Evolutionary conservation across 345 rosid species (phyloP).

Genomic region (Populus pruinosa): DNA sequence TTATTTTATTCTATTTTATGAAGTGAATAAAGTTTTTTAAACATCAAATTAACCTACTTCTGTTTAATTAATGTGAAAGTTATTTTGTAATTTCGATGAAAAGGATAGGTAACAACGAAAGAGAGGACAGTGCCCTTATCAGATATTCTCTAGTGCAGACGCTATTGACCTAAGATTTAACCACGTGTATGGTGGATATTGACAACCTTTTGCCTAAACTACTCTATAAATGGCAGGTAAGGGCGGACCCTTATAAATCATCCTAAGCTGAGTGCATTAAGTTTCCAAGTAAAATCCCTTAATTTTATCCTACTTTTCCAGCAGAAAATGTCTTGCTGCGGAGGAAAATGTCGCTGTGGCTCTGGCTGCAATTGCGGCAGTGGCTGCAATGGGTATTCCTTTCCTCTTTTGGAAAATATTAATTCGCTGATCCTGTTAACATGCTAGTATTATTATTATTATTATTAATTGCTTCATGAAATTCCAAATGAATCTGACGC

Average conservation of each 20-base stretch:
- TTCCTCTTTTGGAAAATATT: background rate
- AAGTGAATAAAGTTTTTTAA: too few relatives aligned
- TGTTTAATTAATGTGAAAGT: background rate
- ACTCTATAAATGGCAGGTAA: constrained; percentile 16
- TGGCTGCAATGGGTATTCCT: constrained; percentile 13
- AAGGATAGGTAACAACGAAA: background rate
- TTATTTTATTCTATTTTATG: too few relatives aligned
- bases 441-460: too few relatives aligned
- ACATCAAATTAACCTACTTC: too few relatives aligned
- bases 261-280: background rate
- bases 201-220: background rate
- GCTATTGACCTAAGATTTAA: constrained; percentile 6
- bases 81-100: background rate
- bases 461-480: too few relatives aligned
- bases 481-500: background rate
- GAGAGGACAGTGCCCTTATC: too few relatives aligned
- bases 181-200: constrained; percentile 39
- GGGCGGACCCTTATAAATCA: rapidly evolving
- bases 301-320: background rate
- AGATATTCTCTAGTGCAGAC: background rate
- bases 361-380: constrained; percentile 20
- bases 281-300: background rate
- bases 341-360: constrained; percentile 24
- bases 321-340: constrained; percentile 20
- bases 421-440: background rate